These are phyloP conservation scores for Eragrostis nindensis DNA, from an alignment of 176 grass and related monocot genomes.

Conservation along the genomic window DNA sequence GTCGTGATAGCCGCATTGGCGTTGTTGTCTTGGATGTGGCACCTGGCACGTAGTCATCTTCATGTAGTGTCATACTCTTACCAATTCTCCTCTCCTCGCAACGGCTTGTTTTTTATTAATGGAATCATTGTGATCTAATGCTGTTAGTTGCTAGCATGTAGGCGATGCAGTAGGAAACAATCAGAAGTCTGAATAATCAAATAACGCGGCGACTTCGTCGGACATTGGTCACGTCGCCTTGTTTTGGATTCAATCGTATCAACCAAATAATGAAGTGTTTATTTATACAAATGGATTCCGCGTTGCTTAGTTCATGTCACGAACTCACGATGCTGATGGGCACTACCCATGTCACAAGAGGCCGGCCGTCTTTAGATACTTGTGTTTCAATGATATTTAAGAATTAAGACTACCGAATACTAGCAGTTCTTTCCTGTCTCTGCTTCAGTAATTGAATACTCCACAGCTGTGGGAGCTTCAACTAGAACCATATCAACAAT, in stretches of 20 bases:
- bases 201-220: conserved; percentile 41
- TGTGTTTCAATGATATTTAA: not conserved
- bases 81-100: conserved; percentile 2
- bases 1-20: conserved; percentile 19
- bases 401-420: not conserved
- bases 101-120: conserved; percentile 27
- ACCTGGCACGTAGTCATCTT: conserved; percentile 22
- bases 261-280: conserved; percentile 10
- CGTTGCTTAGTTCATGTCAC: conserved; percentile 44
- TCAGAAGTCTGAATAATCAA: conserved; percentile 32
- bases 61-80: conserved; percentile 34
- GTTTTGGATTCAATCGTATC: conserved; percentile 24
- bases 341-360: conserved; percentile 49
- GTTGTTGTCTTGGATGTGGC: not conserved
- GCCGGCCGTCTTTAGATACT: conserved; percentile 45
- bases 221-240: conserved; percentile 32
- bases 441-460: conserved; percentile 2
- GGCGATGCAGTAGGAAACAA: conserved; percentile 3
- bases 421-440: not conserved
- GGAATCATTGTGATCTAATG: conserved; percentile 17
- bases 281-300: conserved; percentile 13
- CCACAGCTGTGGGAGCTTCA: conserved; percentile 25
- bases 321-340: conserved; percentile 36
- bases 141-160: conserved; percentile 47
- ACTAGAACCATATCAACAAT: not conserved